Conservation (phyloP, 805 yeast genomes). For the Brettanomyces bruxellensis region DNA sequence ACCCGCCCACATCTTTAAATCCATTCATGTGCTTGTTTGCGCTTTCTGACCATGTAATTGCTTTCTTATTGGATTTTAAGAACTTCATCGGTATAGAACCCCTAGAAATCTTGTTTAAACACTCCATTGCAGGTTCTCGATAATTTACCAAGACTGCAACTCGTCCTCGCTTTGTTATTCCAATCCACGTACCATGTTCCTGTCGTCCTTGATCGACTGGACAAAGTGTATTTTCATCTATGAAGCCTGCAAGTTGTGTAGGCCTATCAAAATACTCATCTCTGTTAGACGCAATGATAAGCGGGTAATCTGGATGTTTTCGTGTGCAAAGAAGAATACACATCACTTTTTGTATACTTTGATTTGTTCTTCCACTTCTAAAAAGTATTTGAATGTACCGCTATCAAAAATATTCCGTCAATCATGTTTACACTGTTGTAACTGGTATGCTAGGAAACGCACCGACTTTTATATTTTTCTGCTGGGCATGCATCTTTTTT, state of each 20-base stretch:
- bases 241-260: constrained; percentile 48
- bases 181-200: constrained; percentile 91
- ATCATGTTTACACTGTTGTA: neutral
- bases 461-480: constrained; percentile 1
- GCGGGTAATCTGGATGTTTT: constrained; percentile 63
- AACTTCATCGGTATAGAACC: constrained; percentile 36
- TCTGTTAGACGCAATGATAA: constrained; percentile 72
- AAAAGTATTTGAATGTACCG: neutral
- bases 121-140: constrained; percentile 35
- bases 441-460: neutral
- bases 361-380: neutral
- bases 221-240: constrained; percentile 32
- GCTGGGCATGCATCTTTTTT: too few species aligned
- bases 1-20: constrained; percentile 46
- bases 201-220: constrained; percentile 68
- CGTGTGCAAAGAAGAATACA: constrained; percentile 69
- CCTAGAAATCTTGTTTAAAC: constrained; percentile 28
- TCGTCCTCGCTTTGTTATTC: constrained; percentile 44
- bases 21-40: constrained; percentile 20
- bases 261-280: constrained; percentile 77
- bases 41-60: constrained; percentile 37
- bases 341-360: constrained; percentile 34
- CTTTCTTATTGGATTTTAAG: constrained; percentile 23
- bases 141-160: constrained; percentile 72
- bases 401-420: neutral